Percentiles rank a stretch among this genome's conserved stretches.
phyloP scores from a whole-genome alignment of 2,329 filamentous ascomycete genomes.

The Alternaria angustiovoidea region DNA sequence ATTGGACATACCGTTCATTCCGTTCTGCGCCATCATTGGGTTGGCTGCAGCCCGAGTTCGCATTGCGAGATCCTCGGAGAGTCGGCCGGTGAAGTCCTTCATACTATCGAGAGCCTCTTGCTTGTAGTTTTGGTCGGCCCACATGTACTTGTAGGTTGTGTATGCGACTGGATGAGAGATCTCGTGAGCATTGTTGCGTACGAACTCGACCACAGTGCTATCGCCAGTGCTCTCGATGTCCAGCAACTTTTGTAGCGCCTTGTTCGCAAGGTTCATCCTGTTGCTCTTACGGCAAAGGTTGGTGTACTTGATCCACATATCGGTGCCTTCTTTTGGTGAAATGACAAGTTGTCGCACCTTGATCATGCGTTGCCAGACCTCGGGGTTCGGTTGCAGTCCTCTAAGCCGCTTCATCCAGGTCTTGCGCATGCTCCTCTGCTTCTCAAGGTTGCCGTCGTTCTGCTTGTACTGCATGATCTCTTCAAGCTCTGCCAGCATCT shows the following conservation, averaged over 20 bases:
- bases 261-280: slow-evolving; percentile 92
- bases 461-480: slow-evolving; percentile 99
- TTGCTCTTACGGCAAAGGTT: slow-evolving; percentile 97
- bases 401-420: slow-evolving; percentile 97
- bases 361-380: slow-evolving; percentile 98
- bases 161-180: slow-evolving; percentile 85
- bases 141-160: slow-evolving; percentile 96
- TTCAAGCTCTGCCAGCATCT: slow-evolving; percentile 98
- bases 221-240: slow-evolving; percentile 47
- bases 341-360: slow-evolving; percentile 93
- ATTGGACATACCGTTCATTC: slow-evolving; percentile 55
- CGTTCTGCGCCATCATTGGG: slow-evolving; percentile 44
- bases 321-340: slow-evolving; percentile 88
- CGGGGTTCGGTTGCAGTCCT: slow-evolving; percentile 95
- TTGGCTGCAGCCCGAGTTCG: slow-evolving; percentile 46
- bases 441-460: slow-evolving; percentile 77
- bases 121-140: slow-evolving; percentile 69
- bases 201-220: slow-evolving; percentile 44
- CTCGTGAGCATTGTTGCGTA: slow-evolving; percentile 51
- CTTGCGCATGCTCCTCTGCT: slow-evolving; percentile 86
- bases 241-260: slow-evolving; percentile 90
- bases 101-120: slow-evolving; percentile 62
- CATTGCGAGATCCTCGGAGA: slow-evolving; percentile 66
- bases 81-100: slow-evolving; percentile 66
- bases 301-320: slow-evolving; percentile 99